These are phyloP conservation scores for Zymoseptoria tritici DNA, from an alignment of 2,329 filamentous ascomycete species.

Conservation along the genomic window DNA sequence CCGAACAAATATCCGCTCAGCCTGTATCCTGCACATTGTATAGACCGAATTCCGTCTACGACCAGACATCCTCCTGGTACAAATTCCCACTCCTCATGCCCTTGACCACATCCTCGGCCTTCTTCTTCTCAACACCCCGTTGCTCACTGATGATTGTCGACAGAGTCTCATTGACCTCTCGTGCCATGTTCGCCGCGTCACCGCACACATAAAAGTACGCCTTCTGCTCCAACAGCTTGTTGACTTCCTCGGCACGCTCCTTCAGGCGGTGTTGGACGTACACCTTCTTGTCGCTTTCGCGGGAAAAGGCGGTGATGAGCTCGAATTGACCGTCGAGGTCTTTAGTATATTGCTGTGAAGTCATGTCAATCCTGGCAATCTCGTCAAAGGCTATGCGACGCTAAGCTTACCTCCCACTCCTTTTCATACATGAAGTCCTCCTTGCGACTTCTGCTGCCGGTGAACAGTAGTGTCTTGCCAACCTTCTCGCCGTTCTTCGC, in stretches of 20 bases:
- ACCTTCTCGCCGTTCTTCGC: slow-evolving; percentile 73
- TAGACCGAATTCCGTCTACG: slow-evolving; percentile 33
- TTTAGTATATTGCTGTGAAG: slow-evolving; percentile 68
- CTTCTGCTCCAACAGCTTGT: slow-evolving; percentile 75
- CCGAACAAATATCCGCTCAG: background rate
- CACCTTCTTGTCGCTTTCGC: slow-evolving; percentile 77
- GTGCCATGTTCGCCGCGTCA: slow-evolving; percentile 77
- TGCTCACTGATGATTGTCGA: slow-evolving; percentile 80
- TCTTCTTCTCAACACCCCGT: slow-evolving; percentile 71
- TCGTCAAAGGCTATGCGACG: background rate
- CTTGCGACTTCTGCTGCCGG: slow-evolving; percentile 77
- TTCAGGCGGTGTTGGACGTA: slow-evolving; percentile 93
- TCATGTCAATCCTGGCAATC: slow-evolving; percentile 7
- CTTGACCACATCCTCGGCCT: slow-evolving; percentile 95
- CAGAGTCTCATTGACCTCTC: slow-evolving; percentile 59
- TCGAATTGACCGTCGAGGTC: slow-evolving; percentile 82
- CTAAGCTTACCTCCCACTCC: slow-evolving; percentile 79
- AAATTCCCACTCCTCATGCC: slow-evolving; percentile 89
- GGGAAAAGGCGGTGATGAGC: slow-evolving; percentile 90
- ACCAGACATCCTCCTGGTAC: slow-evolving; percentile 81
- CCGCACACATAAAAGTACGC: slow-evolving; percentile 98
- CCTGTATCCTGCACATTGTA: background rate
- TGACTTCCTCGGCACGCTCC: slow-evolving; percentile 75
- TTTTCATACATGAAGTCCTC: slow-evolving; percentile 90
- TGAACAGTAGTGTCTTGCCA: slow-evolving; percentile 85